Evolutionary conservation across 371 early-diverging fungal species (phyloP), one percentile per base, ranked within the genome.

Genomic region (Apophysomyces elegans): DNA sequence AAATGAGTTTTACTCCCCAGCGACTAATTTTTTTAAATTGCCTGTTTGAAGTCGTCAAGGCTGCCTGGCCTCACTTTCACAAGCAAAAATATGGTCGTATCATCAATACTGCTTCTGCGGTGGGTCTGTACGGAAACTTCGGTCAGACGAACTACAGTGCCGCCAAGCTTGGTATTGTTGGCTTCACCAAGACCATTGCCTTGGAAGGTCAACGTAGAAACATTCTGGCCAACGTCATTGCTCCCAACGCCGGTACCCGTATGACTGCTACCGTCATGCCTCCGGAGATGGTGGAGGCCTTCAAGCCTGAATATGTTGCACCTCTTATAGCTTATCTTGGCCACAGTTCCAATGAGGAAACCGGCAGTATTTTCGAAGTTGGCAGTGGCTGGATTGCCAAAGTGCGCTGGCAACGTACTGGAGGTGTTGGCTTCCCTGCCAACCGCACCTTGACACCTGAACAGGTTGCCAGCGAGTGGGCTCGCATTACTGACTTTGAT

Each of bases 41-140:
- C 81, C 12, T 54, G 5, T 50, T 9, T 26, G 38, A 14, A 66
- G 79, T 96, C 65, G 88, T 94, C 71, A 94, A 95, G 86, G 98
- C 99, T 61, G 98, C 98, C 11, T 99, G 99, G 99, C 92, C 93
- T 37, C 79, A 91, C 76, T 91, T 99, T 86, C 87, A 88, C 66
- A 93, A 96, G 86, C 98, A 98, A 74, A 94, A 95, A 72, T 96
- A 88, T 70, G 98, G 99, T 50, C 88, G 95, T 44, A 88, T 92
- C 73, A 88, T 92, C 76, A 92, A 92, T 74, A 92, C 93, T 58
- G 89, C 95, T 36, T 97, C 98, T 32, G 94, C 97, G 45, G 98
- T 98, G 47, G 99, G 99, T 70, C 85, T 98, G 56, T 98, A 98
- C 78, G 99, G 99, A 71, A 99, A 99, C 93, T 98, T 97, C 90